Evolutionary conservation across 2,329 filamentous ascomycete genomes (phyloP), one percentile per base, ranked within the genome.

Genomic region (Aspergillus puulaauensis): DNA sequence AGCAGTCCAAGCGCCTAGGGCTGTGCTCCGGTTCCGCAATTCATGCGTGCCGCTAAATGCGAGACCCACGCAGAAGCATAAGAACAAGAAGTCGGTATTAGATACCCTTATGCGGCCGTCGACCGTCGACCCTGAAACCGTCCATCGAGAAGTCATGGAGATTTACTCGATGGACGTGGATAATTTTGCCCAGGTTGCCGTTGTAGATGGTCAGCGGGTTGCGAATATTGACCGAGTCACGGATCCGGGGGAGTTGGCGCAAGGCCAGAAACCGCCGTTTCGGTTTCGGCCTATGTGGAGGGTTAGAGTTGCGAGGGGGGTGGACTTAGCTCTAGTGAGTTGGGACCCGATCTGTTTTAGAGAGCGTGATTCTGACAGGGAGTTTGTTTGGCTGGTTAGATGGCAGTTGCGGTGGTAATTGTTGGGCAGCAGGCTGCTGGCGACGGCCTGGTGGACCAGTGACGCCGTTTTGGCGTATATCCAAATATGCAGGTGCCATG

Each of bases 321-420:
- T 64, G 39, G 62, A 64, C 56, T 35, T 64, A 19, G 56, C 59
- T n/a, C 17, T 63, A 49, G 61, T 63, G 37, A 44, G 60, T 60
- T 7, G 14, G 7, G 15, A 23, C 12, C n/a, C 17, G 9, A 15
- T 23, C 4, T 37, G 35, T 37, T 37, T 46, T 40, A n/a, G 19
- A 15, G 15, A 12, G 6, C 11, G 11, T 52, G 35, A 19, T 47
- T 51, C 44, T 54, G 39, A 45, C 44, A 41, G 7, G 3, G 19
- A 12, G 2, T 40, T 24, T 31, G 27, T 31, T 31, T 31, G 27
- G n/a, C 50, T 21, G 44, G 11, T 31, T 53, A 63, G 60, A 58
- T 64, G 35, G 60, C 58, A 1, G 62, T 63, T 23, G 52, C 57
- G 2, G 61, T 60, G 15, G 62, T 64, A 14, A 63, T 63, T 55